Percentiles rank a stretch among this genome's conserved stretches.
Conservation (phyloP, 2,329 filamentous ascomycete genomes). For the Fusarium vanettenii region DNA sequence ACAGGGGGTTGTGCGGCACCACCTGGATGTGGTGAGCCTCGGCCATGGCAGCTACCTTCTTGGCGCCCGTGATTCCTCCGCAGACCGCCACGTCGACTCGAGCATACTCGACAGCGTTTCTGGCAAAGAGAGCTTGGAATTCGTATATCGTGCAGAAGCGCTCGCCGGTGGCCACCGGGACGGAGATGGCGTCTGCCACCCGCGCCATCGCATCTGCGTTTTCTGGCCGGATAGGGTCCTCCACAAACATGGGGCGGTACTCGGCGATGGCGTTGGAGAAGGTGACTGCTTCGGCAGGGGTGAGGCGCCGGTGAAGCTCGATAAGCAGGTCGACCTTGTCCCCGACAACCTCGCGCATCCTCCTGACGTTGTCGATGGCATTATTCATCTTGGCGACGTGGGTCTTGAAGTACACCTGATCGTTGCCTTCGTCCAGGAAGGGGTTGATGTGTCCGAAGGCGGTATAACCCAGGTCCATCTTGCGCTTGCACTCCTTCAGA, state of each 20-base stretch:
- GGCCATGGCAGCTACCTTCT: conserved; percentile 23
- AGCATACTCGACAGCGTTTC: conserved; percentile 5
- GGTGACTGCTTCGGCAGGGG: conserved; percentile 1
- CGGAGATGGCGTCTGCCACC: conserved; percentile 6
- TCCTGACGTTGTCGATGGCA: no score
- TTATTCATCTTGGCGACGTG: conserved; percentile 6
- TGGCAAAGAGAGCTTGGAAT: conserved; percentile 11
- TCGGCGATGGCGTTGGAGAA: conserved; percentile 1
- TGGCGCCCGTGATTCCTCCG: conserved; percentile 22
- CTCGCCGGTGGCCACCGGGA: conserved; percentile 18
- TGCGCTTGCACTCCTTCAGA: conserved; percentile 6
- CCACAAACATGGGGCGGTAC: conserved; percentile 4
- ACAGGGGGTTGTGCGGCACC: conserved; percentile 20
- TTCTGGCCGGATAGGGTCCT: conserved; percentile 25
- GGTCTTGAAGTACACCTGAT: conserved; percentile 6
- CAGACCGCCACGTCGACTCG: conserved; percentile 14
- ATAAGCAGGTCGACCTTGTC: no score
- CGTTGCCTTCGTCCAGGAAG: neutral
- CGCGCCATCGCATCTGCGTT: conserved; percentile 23
- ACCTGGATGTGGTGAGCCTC: conserved; percentile 22
- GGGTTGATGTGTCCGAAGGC: conserved; percentile 10
- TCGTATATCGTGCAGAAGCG: conserved; percentile 20
- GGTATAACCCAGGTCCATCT: neutral
- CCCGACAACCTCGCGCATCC: no score
- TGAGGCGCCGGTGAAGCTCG: conserved; percentile 1